phyloP scores from a whole-genome alignment of 495 filamentous ascomycete species.

The Hypoxylon intermedium region DNA sequence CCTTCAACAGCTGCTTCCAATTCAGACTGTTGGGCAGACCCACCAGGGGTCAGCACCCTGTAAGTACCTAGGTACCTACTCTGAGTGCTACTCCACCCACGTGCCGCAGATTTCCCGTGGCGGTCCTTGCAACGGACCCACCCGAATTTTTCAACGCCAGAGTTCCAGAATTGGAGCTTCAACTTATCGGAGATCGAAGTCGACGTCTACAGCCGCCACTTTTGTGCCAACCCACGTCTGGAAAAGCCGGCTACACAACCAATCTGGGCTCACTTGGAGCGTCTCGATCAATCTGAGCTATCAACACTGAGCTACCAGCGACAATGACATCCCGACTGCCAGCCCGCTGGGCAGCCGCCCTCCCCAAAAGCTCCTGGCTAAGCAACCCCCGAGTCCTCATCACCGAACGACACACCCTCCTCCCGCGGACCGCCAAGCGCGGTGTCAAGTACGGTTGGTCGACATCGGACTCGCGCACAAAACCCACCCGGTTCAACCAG shows the following conservation, averaged over 20 bases:
- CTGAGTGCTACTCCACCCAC: not conserved
- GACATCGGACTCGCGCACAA: constrained; percentile 49
- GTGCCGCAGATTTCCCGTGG: constrained; percentile 30
- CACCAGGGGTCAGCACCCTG: not conserved
- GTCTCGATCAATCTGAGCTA: no score
- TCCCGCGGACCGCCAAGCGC: constrained; percentile 55
- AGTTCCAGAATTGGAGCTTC: constrained; percentile 26
- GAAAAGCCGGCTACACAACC: no score
- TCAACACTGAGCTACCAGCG: constrained; percentile 37
- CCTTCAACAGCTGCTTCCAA: not conserved
- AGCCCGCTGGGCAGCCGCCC: constrained; percentile 52
- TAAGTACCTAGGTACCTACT: constrained; percentile 25
- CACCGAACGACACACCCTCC: constrained; percentile 47
- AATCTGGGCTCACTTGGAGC: no score
- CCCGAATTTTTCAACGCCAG: constrained; percentile 36
- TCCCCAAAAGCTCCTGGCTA: constrained; percentile 19
- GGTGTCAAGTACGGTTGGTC: constrained; percentile 63
- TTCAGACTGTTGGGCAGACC: not conserved
- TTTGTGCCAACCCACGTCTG: not conserved
- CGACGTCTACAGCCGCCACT: not conserved
- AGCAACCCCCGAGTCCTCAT: constrained; percentile 46
- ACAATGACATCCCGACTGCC: constrained; percentile 63
- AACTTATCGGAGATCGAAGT: constrained; percentile 7
- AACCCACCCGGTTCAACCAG: constrained; percentile 61
- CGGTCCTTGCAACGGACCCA: constrained; percentile 18